phyloP scores from a whole-genome alignment of 2,329 filamentous ascomycete species.

The Apiospora rasikravindrae region DNA sequence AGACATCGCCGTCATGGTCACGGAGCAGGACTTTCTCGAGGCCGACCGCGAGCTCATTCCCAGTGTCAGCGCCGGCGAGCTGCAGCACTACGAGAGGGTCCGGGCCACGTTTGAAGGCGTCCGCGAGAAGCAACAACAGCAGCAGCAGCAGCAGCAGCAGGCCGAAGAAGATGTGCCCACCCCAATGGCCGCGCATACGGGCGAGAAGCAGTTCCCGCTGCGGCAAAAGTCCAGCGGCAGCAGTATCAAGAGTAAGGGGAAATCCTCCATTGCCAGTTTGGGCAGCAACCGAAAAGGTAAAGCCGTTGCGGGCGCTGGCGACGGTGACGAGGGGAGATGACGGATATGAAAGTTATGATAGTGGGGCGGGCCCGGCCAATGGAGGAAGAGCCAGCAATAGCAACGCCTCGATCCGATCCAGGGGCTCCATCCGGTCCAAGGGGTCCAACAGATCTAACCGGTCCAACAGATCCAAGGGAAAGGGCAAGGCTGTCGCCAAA shows the following conservation, averaged over 20 bases:
- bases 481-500: constrained; percentile 58
- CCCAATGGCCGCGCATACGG: constrained; percentile 8
- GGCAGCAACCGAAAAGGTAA: constrained; percentile 48
- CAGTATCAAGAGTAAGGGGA: constrained; percentile 41
- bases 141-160: constrained; percentile 38
- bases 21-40: constrained; percentile 83
- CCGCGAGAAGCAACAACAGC: constrained; percentile 49
- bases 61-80: constrained; percentile 88
- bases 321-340: constrained; percentile 37
- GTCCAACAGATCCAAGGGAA: constrained; percentile 48
- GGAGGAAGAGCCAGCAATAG: constrained; percentile 13
- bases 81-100: constrained; percentile 89
- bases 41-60: constrained; percentile 89
- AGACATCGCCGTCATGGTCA: constrained; percentile 86
- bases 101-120: constrained; percentile 80
- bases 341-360: constrained; percentile 27
- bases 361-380: constrained; percentile 30
- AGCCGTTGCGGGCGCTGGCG: constrained; percentile 38
- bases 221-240: constrained; percentile 26
- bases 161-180: constrained; percentile 38
- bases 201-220: constrained; percentile 22
- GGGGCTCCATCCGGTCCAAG: constrained; percentile 33
- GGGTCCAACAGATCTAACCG: constrained; percentile 36
- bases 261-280: constrained; percentile 28
- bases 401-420: constrained; percentile 22